A percentile compares a stretch with the other conserved stretches of the same genome.
These are phyloP conservation scores for Nannochloris sp. DNA, from an alignment of 139 green algal genomes.

Conservation along the genomic window DNA sequence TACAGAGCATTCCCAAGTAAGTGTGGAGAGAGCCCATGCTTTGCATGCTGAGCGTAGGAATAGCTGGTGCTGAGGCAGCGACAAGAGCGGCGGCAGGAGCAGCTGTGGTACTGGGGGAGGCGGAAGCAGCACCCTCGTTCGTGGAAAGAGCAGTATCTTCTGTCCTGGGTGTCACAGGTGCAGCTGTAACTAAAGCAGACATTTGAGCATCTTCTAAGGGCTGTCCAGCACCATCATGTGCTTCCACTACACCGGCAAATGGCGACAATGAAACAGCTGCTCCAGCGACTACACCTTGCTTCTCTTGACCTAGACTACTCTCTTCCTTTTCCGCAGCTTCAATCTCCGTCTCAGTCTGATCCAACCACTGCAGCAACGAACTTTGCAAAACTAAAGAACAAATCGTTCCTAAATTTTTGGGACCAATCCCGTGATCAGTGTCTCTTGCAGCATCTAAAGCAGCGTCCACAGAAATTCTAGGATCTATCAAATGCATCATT, in stretches of 20 bases:
- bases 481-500: constrained; percentile 38
- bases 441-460: constrained; percentile 37
- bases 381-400: constrained; percentile 36
- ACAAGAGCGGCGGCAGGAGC: background rate
- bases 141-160: background rate
- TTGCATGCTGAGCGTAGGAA: background rate
- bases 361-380: constrained; percentile 40
- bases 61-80: background rate
- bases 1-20: constrained; percentile 22
- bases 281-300: background rate
- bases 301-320: background rate
- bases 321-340: background rate
- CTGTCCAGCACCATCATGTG: background rate
- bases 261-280: background rate
- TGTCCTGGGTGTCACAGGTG: background rate
- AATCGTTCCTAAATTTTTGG: constrained; percentile 41
- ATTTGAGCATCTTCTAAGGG: background rate
- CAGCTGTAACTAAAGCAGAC: background rate
- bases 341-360: constrained; percentile 24
- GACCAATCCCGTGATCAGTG: constrained; percentile 32
- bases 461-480: constrained; percentile 37
- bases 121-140: background rate
- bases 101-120: background rate
- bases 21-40: constrained; percentile 19
- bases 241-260: background rate